A percentile compares a stretch with the other conserved stretches of the same genome.
These are phyloP conservation scores for Capronia epimyces DNA, from an alignment of 2,329 filamentous ascomycete species.

Conservation along the genomic window DNA sequence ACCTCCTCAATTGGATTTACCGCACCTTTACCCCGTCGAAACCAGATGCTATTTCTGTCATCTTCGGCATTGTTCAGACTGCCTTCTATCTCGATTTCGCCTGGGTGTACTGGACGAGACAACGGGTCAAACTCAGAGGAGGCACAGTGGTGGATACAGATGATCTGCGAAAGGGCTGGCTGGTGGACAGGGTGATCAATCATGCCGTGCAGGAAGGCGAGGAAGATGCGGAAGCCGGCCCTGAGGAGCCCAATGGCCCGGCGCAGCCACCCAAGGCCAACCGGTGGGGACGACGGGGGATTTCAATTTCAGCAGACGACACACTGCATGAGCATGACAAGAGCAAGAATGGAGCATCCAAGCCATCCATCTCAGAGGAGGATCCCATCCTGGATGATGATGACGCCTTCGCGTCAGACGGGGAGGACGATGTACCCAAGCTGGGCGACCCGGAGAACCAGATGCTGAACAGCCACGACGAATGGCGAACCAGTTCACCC, in stretches of 20 bases:
- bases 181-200: conserved; percentile 57
- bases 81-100: conserved; percentile 88
- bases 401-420: conserved; percentile 25
- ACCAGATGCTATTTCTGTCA: conserved; percentile 63
- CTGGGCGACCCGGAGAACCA: conserved; percentile 20
- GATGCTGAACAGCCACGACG: conserved; percentile 24
- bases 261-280: conserved; percentile 32
- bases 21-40: conserved; percentile 48
- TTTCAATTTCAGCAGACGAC: conserved; percentile 57
- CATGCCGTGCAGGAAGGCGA: not conserved
- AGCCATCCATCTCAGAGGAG: conserved; percentile 10
- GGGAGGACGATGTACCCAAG: conserved; percentile 23
- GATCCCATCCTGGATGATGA: conserved; percentile 28
- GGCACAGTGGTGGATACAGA: conserved; percentile 87
- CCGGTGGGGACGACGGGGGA: conserved; percentile 54
- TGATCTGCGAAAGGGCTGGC: conserved; percentile 77
- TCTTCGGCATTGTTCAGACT: conserved; percentile 86
- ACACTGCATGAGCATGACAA: conserved; percentile 33
- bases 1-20: conserved; percentile 86
- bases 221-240: not conserved
- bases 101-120: conserved; percentile 92
- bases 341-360: conserved; percentile 6
- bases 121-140: conserved; percentile 85
- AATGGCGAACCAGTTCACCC: conserved; percentile 21
- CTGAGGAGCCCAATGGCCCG: conserved; percentile 9